phyloP scores from a whole-genome alignment of 148 eudicot species.

The Selenicereus undatus region DNA sequence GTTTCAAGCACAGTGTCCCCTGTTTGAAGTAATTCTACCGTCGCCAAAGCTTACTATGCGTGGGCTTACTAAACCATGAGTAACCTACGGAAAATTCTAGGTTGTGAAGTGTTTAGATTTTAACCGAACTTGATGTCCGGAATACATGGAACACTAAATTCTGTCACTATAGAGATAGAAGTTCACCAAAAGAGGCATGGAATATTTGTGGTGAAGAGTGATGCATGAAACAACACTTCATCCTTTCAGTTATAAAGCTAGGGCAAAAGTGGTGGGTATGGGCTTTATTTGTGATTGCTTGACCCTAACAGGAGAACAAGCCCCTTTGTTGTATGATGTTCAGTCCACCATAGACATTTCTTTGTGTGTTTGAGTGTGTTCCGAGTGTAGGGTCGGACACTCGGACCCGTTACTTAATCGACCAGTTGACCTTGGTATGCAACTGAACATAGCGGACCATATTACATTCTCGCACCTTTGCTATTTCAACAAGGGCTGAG shows the following conservation, averaged over 20 bases:
- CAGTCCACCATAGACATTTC: background rate
- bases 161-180: background rate
- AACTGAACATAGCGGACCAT: background rate
- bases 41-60: background rate
- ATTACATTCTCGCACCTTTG: background rate
- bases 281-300: background rate
- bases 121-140: background rate
- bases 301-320: background rate
- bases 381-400: background rate
- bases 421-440: background rate
- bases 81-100: background rate
- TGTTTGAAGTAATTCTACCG: background rate
- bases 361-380: background rate
- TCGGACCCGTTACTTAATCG: background rate
- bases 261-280: background rate
- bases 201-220: background rate
- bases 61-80: background rate
- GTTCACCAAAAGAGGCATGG: background rate
- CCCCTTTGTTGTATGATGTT: no score
- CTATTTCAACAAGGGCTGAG: no score
- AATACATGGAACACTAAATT: background rate
- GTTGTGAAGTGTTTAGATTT: background rate
- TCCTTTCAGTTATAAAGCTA: background rate
- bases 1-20: background rate
- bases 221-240: background rate